Evolutionary conservation across 1,139 yeast species (phyloP).

Genomic region (Candida sp.): DNA sequence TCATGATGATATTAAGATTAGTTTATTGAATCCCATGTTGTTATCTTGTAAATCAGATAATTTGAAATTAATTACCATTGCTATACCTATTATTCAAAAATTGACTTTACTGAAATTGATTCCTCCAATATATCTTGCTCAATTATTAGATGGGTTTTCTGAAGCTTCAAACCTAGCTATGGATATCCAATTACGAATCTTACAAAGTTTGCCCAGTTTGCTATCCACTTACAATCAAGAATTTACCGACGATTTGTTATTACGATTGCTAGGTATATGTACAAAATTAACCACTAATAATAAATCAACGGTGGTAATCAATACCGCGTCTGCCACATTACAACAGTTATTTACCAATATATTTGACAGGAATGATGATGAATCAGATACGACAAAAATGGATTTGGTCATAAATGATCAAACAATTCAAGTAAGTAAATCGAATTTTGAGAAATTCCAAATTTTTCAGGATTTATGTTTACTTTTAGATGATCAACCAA

Average conservation of each 20-base stretch:
- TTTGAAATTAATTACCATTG: constrained; percentile 66
- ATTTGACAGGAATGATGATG: constrained; percentile 48
- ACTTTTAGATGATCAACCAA: constrained; percentile 57
- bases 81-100: constrained; percentile 67
- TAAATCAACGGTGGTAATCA: constrained; percentile 75
- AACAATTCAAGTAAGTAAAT: constrained; percentile 40
- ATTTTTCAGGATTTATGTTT: constrained; percentile 71
- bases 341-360: constrained; percentile 79
- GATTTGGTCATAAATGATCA: constrained; percentile 41
- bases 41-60: constrained; percentile 73
- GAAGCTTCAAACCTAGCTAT: constrained; percentile 76
- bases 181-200: constrained; percentile 83
- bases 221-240: constrained; percentile 58
- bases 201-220: constrained; percentile 78
- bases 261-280: constrained; percentile 65
- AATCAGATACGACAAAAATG: constrained; percentile 7
- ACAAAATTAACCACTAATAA: constrained; percentile 67
- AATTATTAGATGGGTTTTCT: constrained; percentile 60
- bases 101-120: constrained; percentile 49
- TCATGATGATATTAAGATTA: constrained; percentile 38
- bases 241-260: constrained; percentile 54
- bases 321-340: constrained; percentile 90
- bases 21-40: constrained; percentile 66
- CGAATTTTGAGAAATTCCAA: constrained; percentile 66
- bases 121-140: constrained; percentile 47